Evolutionary conservation across 2,329 filamentous ascomycete genomes (phyloP).

Genomic region (Orbilia ellipsospora): DNA sequence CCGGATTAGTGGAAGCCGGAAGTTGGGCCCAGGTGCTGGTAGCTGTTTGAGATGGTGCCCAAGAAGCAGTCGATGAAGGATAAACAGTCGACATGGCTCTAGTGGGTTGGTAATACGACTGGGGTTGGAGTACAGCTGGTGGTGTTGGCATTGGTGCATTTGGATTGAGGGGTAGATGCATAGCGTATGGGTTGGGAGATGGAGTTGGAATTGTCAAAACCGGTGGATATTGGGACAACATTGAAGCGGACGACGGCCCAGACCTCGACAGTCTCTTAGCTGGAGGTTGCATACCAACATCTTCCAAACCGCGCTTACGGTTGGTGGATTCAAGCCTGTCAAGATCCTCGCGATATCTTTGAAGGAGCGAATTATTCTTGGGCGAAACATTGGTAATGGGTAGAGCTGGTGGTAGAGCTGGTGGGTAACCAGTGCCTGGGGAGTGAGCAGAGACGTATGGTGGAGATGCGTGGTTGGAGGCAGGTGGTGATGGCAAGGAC

Average conservation of each 20-base stretch:
- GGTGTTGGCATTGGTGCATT: slow-evolving; percentile 62
- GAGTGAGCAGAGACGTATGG: slow-evolving; percentile 55
- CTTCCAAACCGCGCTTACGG: slow-evolving; percentile 61
- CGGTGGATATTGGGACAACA: slow-evolving; percentile 66
- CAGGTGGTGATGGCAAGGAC: slow-evolving; percentile 58
- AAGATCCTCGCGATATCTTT: slow-evolving; percentile 60
- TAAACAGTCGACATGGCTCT: slow-evolving; percentile 84
- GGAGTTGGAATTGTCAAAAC: slow-evolving; percentile 67
- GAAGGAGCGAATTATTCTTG: slow-evolving; percentile 60
- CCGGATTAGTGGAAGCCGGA: slow-evolving; percentile 59
- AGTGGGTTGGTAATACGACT: slow-evolving; percentile 65
- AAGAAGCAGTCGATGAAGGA: slow-evolving; percentile 68
- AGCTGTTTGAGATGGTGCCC: slow-evolving; percentile 64
- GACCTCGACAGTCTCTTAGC: slow-evolving; percentile 66
- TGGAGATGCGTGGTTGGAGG: slow-evolving; percentile 58
- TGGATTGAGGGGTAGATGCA: slow-evolving; percentile 64
- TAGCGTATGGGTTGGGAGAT: slow-evolving; percentile 62
- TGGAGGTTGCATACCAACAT: slow-evolving; percentile 66
- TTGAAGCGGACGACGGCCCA: slow-evolving; percentile 57
- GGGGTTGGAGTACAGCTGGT: slow-evolving; percentile 53
- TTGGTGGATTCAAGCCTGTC: slow-evolving; percentile 61
- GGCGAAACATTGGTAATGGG: slow-evolving; percentile 35
- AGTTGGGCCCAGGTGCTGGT: slow-evolving; percentile 61
- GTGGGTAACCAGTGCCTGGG: slow-evolving; percentile 25
- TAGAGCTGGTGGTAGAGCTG: slow-evolving; percentile 55